Base-by-base conservation (phyloP, 2,329 filamentous ascomycete genomes). In the Pseudogymnoascus sp. region DNA sequence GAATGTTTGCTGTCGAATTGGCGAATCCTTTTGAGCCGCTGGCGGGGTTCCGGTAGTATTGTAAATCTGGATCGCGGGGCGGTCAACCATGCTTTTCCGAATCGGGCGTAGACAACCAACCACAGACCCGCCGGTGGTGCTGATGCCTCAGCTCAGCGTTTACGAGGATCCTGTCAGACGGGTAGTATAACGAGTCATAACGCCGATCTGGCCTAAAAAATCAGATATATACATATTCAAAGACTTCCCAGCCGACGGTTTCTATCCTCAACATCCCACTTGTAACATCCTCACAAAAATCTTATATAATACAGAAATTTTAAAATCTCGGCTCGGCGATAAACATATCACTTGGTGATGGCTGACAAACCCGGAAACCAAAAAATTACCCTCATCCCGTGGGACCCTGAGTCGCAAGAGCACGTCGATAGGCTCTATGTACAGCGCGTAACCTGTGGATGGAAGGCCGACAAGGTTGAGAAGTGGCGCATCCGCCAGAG, bases 371-470 rank as follows among this genome's bases (percentile, higher is more conserved):
- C 59, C 18, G 34, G 4, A 39, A 14, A 37, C 42, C 64, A 64
- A 6, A 71, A 70, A 47, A 66, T 78, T n/a, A 57, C 71, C 62
- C 72, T 81, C 42, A 70, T 81, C 16, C 78, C 79, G 5, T 81
- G 77, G 76, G 78, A 82, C 65, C 70, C 75, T 8, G 68, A 67
- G 14, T 77, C 73, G 51, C 70, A 72, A 5, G 69, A 71, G 21
- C 79, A 81, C 62, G 68, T 73, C 37, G 65, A 75, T 62, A 72
- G 79, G 40, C 69, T 81, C 68, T 70, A 74, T 40, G 71, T 76
- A 21, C 79, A 81, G 68, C 75, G 79, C 12, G 67, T 79, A 10
- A 75, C 76, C 3, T 81, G 79, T 65, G 77, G 78, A 16, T 81
- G 79, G 79, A 72, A 75, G 47, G 62, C 67, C 6, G 72, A 79